Conservation (phyloP, 2,329 filamentous ascomycete species). For the Plenodomus lindquistii region DNA sequence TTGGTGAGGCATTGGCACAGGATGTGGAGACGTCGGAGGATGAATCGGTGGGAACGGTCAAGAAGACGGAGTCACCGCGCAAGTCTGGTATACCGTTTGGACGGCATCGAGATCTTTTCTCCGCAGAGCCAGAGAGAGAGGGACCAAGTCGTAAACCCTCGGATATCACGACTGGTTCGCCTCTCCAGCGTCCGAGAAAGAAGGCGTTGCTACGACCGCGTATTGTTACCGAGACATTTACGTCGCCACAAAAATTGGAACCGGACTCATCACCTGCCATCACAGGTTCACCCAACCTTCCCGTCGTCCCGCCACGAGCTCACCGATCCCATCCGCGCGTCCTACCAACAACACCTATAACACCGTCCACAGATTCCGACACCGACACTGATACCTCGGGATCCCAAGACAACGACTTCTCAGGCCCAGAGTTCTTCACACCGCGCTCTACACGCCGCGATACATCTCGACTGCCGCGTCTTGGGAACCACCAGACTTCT, state of each 20-base stretch:
- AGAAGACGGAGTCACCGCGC: background rate
- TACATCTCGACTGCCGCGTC: background rate
- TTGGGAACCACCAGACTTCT: too few species aligned
- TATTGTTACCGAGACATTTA: conserved; percentile 25
- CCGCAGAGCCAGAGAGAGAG: background rate
- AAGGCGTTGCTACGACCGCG: conserved; percentile 16
- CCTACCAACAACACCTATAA: too few species aligned
- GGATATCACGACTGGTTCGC: conserved; percentile 7
- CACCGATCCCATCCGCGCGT: too few species aligned
- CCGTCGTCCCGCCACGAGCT: too few species aligned
- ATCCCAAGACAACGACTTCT: background rate
- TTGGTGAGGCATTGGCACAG: conserved; percentile 3
- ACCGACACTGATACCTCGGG: too few species aligned
- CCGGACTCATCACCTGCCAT: background rate
- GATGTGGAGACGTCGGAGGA: background rate
- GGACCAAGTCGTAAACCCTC: conserved; percentile 4
- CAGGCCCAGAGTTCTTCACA: conserved; percentile 18
- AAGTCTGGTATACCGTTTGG: conserved; percentile 3
- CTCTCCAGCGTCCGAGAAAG: conserved; percentile 5
- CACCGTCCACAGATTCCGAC: too few species aligned
- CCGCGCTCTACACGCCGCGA: conserved; percentile 13
- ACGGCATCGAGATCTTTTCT: conserved; percentile 15
- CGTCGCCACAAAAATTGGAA: conserved; percentile 1
- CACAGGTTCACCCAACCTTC: too few species aligned
- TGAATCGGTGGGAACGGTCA: conserved; percentile 14